Evolutionary conservation across 257 asterid species (phyloP).

Genomic region (Hygrophila difformis): DNA sequence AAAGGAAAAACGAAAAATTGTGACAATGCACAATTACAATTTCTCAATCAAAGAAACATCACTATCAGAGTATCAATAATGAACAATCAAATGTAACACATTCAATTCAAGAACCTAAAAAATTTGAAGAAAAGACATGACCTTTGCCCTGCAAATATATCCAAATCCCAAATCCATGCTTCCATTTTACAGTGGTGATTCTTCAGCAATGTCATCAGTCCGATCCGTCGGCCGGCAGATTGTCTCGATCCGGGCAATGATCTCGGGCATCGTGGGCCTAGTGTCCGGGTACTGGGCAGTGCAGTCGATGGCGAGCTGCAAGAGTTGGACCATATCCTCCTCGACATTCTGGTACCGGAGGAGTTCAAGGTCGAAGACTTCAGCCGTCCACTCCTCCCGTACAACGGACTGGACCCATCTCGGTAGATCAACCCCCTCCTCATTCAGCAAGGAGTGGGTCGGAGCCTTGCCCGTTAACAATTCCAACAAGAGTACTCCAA

Average conservation of each 20-base stretch:
- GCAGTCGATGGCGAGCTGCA: conserved; percentile 58
- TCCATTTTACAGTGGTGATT: conserved; percentile 4
- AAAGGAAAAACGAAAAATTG: no score
- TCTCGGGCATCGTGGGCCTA: conserved; percentile 45
- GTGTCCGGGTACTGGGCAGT: conserved; percentile 49
- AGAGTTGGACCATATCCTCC: conserved; percentile 61
- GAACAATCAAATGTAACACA: conserved; percentile 21
- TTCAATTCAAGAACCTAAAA: no score
- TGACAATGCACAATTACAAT: conserved; percentile 16
- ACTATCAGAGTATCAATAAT: conserved; percentile 28
- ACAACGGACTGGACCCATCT: conserved; percentile 65
- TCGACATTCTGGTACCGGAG: conserved; percentile 51
- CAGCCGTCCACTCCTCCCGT: conserved; percentile 56
- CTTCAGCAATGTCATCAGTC: conserved; percentile 17
- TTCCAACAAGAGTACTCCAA: conserved; percentile 48
- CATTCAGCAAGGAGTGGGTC: conserved; percentile 38
- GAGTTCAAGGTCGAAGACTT: conserved; percentile 52
- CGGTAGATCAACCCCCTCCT: conserved; percentile 59
- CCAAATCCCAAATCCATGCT: not conserved
- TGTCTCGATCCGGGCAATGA: conserved; percentile 31
- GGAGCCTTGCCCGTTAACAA: conserved; percentile 53
- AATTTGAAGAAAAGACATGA: not conserved
- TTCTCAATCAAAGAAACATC: conserved; percentile 26
- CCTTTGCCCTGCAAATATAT: not conserved
- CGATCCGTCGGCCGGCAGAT: conserved; percentile 22